A percentile compares a stretch with the other conserved stretches of the same genome.
phyloP scores from a whole-genome alignment of 331 rosid genomes.

The Cydonia oblonga region DNA sequence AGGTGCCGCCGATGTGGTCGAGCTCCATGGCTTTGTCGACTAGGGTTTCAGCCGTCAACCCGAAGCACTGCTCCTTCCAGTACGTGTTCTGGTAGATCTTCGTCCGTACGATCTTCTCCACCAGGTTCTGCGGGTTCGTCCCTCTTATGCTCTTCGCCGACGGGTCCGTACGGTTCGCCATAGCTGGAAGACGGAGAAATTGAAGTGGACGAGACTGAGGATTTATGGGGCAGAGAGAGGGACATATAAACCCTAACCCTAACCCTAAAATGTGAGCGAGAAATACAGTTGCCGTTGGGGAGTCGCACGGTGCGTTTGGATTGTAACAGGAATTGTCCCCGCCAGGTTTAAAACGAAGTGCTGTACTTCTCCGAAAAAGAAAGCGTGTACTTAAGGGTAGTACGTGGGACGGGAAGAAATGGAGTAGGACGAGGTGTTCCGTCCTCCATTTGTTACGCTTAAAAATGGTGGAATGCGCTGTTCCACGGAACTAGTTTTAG shows the following conservation, averaged over 20 bases:
- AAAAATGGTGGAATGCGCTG: too few relatives aligned
- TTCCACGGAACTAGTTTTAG: too few relatives aligned
- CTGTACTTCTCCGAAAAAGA: not conserved
- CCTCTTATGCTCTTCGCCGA: constrained; percentile 91
- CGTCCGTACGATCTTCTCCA: constrained; percentile 90
- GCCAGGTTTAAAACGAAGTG: not conserved
- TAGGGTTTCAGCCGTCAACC: constrained; percentile 87
- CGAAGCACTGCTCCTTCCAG: constrained; percentile 99
- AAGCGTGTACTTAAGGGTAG: too few relatives aligned
- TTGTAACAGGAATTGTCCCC: not conserved
- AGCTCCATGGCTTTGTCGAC: constrained; percentile 99
- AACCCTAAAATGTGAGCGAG: not conserved
- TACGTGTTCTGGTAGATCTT: constrained; percentile 84
- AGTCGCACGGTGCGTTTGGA: not conserved
- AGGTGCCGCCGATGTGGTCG: constrained; percentile 90
- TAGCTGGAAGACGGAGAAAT: not conserved
- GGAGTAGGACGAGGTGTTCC: too few relatives aligned
- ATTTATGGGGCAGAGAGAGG: not conserved
- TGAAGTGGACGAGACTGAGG: not conserved
- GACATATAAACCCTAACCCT: not conserved
- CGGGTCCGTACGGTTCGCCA: constrained; percentile 98
- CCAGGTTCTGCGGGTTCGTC: constrained; percentile 87
- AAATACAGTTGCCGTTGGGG: not conserved
- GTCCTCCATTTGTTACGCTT: too few relatives aligned
- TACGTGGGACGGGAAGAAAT: too few relatives aligned